Base-by-base conservation (phyloP, 164 flowering plant genomes). In the Piper longum region DNA sequence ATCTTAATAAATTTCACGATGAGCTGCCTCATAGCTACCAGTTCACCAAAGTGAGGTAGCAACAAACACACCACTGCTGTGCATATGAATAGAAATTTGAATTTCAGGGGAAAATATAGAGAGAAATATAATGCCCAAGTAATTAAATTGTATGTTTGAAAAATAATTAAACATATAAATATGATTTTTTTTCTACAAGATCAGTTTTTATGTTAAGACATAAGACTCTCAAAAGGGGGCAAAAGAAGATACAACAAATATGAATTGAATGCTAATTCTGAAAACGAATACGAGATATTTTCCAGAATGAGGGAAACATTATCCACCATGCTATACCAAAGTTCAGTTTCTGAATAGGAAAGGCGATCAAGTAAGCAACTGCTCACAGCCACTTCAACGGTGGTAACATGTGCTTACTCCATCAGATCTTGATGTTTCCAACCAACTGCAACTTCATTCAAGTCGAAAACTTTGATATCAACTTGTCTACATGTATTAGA, bases 401-500 rank as follows among this genome's bases (percentile, higher is more conserved):
- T 12, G 6, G 52, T 9, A 8, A 48, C 52, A 5, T 9, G 52
- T 48, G 14, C 14, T 48, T 48, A 9, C 52, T 48, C 14, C 52
- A 48, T 48, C 52, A 48, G 14, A 48, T 14, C 14, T 12, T 9
- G 52, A 48, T 48, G 12, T 2, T 48, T 48, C 12, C 7, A 48
- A 48, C 14, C 52, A 56, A 56, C 16, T 19, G 9, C 58, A 17
- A 56, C 36, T 5, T 54, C 19, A 48, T 40, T 67, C 65, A 67
- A 55, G 64, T 45, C 14, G 73, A 65, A 64, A 83, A 93, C 77
- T 89, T 93, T 7, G 85, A 16, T 69, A 90, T 78, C 74, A 93
- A 72, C 81, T 86, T 89, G 75, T 93, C 95, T 6, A 88, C 95
- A 61, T 93, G 98, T 69, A 93, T 78, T 44, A 93, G 68, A 60